phyloP scores from a whole-genome alignment of 306 rosid genomes.

The Vigna radiata region DNA sequence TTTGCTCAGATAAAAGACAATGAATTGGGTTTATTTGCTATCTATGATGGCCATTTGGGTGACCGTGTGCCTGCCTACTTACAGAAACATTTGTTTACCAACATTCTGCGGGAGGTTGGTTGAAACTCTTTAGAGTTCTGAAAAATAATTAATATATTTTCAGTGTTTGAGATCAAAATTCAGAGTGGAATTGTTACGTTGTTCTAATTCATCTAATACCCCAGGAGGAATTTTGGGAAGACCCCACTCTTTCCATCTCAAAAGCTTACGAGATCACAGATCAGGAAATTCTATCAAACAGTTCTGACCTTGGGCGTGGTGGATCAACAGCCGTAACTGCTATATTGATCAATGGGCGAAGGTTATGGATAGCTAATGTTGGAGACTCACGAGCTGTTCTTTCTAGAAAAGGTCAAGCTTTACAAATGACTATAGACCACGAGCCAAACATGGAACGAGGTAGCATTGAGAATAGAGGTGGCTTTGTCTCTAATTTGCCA shows the following conservation, averaged over 20 bases:
- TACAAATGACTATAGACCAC: slow-evolving; percentile 85
- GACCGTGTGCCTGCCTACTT: slow-evolving; percentile 87
- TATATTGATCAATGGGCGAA: slow-evolving; percentile 72
- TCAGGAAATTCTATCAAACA: slow-evolving; percentile 84
- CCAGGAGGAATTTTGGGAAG: slow-evolving; percentile 90
- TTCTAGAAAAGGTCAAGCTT: slow-evolving; percentile 78
- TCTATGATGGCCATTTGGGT: slow-evolving; percentile 93
- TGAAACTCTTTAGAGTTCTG: slow-evolving; percentile 29
- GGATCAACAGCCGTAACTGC: slow-evolving; percentile 98
- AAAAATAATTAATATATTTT: slow-evolving; percentile 19
- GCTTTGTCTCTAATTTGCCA: slow-evolving; percentile 98
- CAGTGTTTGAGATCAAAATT: slow-evolving; percentile 16
- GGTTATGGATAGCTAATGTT: slow-evolving; percentile 81
- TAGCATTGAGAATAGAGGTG: slow-evolving; percentile 86
- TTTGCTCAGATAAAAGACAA: slow-evolving; percentile 66
- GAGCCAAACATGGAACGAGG: slow-evolving; percentile 87
- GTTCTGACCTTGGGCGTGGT: slow-evolving; percentile 94
- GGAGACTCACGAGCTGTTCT: slow-evolving; percentile 98
- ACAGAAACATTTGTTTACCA: slow-evolving; percentile 82
- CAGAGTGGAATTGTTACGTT: slow-evolving; percentile 19
- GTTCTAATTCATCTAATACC: slow-evolving; percentile 41
- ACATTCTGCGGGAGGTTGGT: slow-evolving; percentile 83
- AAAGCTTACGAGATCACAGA: slow-evolving; percentile 93
- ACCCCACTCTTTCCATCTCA: slow-evolving; percentile 72
- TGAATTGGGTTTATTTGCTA: slow-evolving; percentile 91